Evolutionary conservation across 192 early-diverging fungal genomes (phyloP).

Genomic region (Coemansia sp.): DNA sequence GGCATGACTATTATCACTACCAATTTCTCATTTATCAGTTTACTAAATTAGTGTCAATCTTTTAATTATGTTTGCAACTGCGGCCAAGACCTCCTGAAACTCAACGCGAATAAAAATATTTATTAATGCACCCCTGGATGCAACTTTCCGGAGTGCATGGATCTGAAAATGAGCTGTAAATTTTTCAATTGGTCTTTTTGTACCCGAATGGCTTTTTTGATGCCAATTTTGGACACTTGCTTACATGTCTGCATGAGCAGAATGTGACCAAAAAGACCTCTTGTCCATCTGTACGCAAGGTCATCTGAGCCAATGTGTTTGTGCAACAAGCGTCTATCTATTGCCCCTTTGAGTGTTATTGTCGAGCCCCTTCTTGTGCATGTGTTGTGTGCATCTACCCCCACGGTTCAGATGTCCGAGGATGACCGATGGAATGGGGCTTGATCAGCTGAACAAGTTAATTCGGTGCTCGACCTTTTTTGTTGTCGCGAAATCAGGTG

Average conservation of each 20-base stretch:
- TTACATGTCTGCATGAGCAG: not conserved
- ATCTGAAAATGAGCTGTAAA: constrained; percentile 2
- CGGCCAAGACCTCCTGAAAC: too few relatives aligned
- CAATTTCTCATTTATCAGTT: too few relatives aligned
- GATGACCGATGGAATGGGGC: not conserved
- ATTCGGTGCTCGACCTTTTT: not conserved
- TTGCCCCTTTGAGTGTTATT: not conserved
- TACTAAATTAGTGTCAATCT: too few relatives aligned
- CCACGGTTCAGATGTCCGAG: not conserved
- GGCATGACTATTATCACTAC: too few relatives aligned
- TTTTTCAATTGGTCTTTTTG: constrained; percentile 2
- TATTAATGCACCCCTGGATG: not conserved
- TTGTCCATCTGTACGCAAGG: not conserved
- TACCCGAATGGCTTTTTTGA: constrained; percentile 1
- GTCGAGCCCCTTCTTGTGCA: not conserved
- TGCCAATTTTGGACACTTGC: not conserved
- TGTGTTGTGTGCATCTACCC: not conserved
- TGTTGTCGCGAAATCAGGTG: not conserved
- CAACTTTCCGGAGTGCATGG: not conserved
- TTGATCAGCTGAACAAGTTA: not conserved
- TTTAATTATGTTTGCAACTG: too few relatives aligned
- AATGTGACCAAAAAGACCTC: not conserved
- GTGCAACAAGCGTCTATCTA: not conserved
- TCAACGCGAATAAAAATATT: not conserved
- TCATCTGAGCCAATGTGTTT: constrained; percentile 1